phyloP scores from a whole-genome alignment of 2,329 filamentous ascomycete genomes.

The Phaeosphaeriaceae sp. region DNA sequence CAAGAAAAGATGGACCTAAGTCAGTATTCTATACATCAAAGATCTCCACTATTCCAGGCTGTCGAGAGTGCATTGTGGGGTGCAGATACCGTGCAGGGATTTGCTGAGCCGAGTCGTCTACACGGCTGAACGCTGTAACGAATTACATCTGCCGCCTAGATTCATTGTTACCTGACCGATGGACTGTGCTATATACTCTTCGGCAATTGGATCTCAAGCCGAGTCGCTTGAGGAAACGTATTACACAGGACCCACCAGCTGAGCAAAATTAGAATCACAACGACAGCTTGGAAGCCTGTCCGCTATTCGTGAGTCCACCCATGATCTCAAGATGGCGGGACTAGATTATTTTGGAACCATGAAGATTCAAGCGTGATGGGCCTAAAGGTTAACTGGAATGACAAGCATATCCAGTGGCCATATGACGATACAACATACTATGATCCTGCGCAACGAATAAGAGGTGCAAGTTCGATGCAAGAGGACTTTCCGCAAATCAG shows the following conservation, averaged over 20 bases:
- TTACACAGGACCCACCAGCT: too few species aligned
- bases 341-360: too few species aligned
- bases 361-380: too few species aligned
- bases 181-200: neutral
- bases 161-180: neutral
- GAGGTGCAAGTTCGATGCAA: neutral
- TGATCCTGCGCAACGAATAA: too few species aligned
- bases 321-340: too few species aligned
- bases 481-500: neutral
- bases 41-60: neutral
- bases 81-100: slow-evolving; percentile 17
- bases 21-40: neutral
- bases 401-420: too few species aligned
- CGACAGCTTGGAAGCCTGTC: too few species aligned
- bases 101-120: slow-evolving; percentile 9
- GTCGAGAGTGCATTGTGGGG: slow-evolving; percentile 19
- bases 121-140: slow-evolving; percentile 15
- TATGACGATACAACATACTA: too few species aligned
- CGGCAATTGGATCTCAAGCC: neutral
- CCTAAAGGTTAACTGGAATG: too few species aligned
- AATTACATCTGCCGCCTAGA: slow-evolving; percentile 11
- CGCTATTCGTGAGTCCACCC: too few species aligned
- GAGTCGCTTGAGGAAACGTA: neutral
- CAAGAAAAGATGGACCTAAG: neutral
- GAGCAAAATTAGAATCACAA: too few species aligned